These are phyloP conservation scores for Boletus coccyginus DNA, from an alignment of 768 basidiomycete genomes.

Conservation along the genomic window DNA sequence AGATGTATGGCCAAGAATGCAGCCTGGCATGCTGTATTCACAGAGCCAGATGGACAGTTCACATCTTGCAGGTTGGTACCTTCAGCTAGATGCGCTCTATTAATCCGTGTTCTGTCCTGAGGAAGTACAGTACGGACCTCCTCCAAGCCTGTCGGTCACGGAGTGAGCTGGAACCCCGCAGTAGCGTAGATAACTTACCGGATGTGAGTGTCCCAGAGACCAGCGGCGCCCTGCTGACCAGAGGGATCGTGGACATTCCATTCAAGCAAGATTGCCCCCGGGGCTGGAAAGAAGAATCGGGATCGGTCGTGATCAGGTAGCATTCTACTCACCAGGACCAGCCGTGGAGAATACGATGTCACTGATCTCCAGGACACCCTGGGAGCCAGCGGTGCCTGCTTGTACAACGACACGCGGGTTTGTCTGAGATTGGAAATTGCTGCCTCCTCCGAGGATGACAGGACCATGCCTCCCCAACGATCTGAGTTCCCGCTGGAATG, in stretches of 20 bases:
- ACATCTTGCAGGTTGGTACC: slow-evolving; percentile 50
- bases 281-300: slow-evolving; percentile 19
- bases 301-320: background rate
- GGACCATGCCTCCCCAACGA: slow-evolving; percentile 55
- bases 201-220: slow-evolving; percentile 50
- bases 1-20: slow-evolving; percentile 68
- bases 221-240: slow-evolving; percentile 50
- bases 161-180: background rate
- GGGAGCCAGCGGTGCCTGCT: slow-evolving; percentile 43
- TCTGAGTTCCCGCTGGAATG: slow-evolving; percentile 45
- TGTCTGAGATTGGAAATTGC: slow-evolving; percentile 37
- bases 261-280: slow-evolving; percentile 48
- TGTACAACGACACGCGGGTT: slow-evolving; percentile 41
- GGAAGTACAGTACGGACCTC: slow-evolving; percentile 12
- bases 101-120: background rate
- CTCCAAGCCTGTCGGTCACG: slow-evolving; percentile 22
- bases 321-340: slow-evolving; percentile 37
- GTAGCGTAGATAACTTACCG: slow-evolving; percentile 12
- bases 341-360: slow-evolving; percentile 61
- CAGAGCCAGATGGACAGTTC: slow-evolving; percentile 43
- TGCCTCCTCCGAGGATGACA: slow-evolving; percentile 43
- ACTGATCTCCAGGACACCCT: slow-evolving; percentile 58
- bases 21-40: slow-evolving; percentile 49
- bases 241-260: slow-evolving; percentile 61
- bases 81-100: slow-evolving; percentile 32